phyloP scores from a whole-genome alignment of 495 filamentous ascomycete genomes.

The Trichoderma gamsii region DNA sequence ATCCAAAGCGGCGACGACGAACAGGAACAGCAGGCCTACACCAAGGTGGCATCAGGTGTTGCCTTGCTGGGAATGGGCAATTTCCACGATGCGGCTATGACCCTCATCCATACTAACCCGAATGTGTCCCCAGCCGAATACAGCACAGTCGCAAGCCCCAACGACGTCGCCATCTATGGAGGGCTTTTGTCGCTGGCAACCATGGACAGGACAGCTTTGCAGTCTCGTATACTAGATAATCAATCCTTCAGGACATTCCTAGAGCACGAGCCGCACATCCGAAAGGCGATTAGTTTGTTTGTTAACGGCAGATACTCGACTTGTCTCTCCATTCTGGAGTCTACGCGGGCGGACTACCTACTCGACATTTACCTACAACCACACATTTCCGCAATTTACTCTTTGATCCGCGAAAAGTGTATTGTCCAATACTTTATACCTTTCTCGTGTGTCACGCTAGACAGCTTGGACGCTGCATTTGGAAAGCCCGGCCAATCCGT shows the following conservation, averaged over 20 bases:
- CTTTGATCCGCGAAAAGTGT: constrained; percentile 73
- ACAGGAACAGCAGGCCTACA: constrained; percentile 54
- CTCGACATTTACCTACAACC: constrained; percentile 82
- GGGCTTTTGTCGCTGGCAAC: constrained; percentile 85
- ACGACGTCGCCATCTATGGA: constrained; percentile 90
- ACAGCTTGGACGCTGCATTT: constrained; percentile 64
- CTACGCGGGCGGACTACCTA: constrained; percentile 75
- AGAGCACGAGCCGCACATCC: constrained; percentile 89
- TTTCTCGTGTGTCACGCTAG: constrained; percentile 67
- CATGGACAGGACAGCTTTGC: constrained; percentile 73
- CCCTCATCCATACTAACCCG: constrained; percentile 58
- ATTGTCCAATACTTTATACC: constrained; percentile 87
- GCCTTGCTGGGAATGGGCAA: constrained; percentile 58
- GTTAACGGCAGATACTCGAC: constrained; percentile 78
- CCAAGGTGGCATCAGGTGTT: constrained; percentile 63
- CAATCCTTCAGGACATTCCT: constrained; percentile 75
- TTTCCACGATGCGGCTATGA: constrained; percentile 66
- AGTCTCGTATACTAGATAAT: constrained; percentile 71
- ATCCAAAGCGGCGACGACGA: constrained; percentile 51
- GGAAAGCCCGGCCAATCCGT: constrained; percentile 50
- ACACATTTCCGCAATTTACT: constrained; percentile 64
- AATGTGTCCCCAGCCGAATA: constrained; percentile 49
- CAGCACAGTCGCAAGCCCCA: constrained; percentile 69
- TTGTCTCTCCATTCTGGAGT: constrained; percentile 75
- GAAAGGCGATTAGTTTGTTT: constrained; percentile 83